Evolutionary conservation across 306 rosid species (phyloP).

Genomic region (Crotalaria pallida): DNA sequence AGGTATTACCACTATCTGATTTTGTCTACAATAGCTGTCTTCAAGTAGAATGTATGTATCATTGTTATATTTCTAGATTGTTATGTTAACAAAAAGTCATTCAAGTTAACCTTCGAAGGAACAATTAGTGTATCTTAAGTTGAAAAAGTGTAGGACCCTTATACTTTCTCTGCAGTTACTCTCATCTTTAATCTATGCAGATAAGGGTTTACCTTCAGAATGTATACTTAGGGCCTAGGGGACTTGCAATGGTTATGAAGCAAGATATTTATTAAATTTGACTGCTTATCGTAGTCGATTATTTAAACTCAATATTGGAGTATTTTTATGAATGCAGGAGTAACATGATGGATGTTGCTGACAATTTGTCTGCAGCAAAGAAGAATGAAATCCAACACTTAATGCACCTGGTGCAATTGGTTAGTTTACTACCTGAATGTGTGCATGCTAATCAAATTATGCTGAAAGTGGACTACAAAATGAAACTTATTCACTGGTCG

Average conservation of each 20-base stretch:
- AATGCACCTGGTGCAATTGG: too few species aligned
- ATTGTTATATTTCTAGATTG: background rate
- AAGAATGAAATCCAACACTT: too few species aligned
- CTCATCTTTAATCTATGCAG: background rate
- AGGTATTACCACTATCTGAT: slow-evolving; percentile 27
- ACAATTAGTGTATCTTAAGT: background rate
- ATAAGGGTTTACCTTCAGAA: slow-evolving; percentile 10
- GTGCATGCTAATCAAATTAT: too few species aligned
- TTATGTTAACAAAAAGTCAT: background rate
- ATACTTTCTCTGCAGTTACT: background rate
- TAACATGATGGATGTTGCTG: too few species aligned
- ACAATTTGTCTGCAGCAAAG: too few species aligned
- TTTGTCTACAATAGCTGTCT: background rate
- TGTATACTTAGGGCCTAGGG: slow-evolving; percentile 2
- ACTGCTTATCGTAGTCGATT: too few species aligned
- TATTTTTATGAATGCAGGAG: too few species aligned
- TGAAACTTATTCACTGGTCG: too few species aligned
- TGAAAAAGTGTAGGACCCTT: background rate
- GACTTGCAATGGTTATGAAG: background rate
- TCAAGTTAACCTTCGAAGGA: background rate
- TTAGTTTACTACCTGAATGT: too few species aligned
- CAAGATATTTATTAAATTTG: too few species aligned
- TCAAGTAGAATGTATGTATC: background rate
- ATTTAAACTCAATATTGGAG: too few species aligned
- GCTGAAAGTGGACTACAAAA: too few species aligned